phyloP scores from a whole-genome alignment of 257 asterid species.

The Petunia axillaris region DNA sequence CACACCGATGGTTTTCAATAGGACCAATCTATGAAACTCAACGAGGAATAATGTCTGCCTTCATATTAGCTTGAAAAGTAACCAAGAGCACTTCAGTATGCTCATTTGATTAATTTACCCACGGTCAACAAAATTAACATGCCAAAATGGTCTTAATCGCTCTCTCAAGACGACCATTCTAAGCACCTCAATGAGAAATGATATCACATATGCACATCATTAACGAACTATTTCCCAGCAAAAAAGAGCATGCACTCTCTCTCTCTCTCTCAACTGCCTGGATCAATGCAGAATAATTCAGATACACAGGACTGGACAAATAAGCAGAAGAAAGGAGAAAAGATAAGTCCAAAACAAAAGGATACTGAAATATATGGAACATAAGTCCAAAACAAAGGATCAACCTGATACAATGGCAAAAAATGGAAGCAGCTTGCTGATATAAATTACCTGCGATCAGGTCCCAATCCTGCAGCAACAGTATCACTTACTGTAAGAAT shows the following conservation, averaged over 20 bases:
- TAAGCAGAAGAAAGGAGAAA: slow-evolving; percentile 14
- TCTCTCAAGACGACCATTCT: neutral
- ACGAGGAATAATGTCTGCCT: neutral
- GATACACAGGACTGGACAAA: neutral
- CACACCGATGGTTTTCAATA: neutral
- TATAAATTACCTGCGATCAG: slow-evolving; percentile 75
- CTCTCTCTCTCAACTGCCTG: neutral
- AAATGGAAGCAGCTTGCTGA: slow-evolving; percentile 18
- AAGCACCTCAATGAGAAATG: neutral
- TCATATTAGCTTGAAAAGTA: neutral
- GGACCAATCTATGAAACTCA: neutral
- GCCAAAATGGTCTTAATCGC: neutral
- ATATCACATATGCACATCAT: neutral
- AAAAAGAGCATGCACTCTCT: neutral
- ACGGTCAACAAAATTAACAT: neutral
- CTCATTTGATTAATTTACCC: neutral
- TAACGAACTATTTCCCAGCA: neutral
- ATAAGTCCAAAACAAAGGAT: slow-evolving; percentile 18
- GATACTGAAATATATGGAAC: neutral
- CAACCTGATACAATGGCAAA: neutral
- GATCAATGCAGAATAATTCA: slow-evolving; percentile 5
- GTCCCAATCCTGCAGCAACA: slow-evolving; percentile 77
- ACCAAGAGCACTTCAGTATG: neutral
- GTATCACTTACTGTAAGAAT: slow-evolving; percentile 92
- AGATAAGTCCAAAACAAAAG: neutral